phyloP scores from a whole-genome alignment of 2,329 filamentous ascomycete species.

The Emericellopsis atlantica region DNA sequence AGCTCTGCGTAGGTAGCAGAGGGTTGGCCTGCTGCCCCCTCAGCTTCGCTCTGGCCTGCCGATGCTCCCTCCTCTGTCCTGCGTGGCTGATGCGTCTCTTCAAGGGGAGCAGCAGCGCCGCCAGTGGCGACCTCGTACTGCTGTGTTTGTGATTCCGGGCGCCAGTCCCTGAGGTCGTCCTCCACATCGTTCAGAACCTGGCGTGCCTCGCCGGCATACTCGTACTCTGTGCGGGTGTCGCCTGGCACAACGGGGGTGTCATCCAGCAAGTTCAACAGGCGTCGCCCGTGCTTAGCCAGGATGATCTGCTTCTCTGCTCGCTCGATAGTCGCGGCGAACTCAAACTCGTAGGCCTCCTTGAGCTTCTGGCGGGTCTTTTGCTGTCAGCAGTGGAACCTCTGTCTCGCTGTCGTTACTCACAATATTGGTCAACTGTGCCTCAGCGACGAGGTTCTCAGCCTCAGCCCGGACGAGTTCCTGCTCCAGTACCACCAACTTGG shows the following conservation, averaged over 20 bases:
- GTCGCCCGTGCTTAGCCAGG: constrained; percentile 78
- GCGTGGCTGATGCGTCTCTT: no score
- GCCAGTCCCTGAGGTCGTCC: constrained; percentile 72
- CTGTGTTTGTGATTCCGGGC: constrained; percentile 21
- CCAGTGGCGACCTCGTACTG: no score
- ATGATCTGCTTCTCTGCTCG: constrained; percentile 95
- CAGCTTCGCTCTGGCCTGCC: no score
- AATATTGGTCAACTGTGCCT: constrained; percentile 91
- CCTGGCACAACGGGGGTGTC: constrained; percentile 84
- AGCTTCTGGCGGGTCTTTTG: constrained; percentile 84
- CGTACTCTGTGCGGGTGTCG: constrained; percentile 59
- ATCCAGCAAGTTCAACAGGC: constrained; percentile 74
- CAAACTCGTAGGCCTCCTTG: constrained; percentile 84
- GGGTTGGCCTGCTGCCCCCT: no score
- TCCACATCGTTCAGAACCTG: constrained; percentile 90
- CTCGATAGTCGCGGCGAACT: constrained; percentile 86
- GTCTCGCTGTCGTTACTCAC: constrained; percentile 35
- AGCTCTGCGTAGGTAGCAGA: no score
- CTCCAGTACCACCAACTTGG: constrained; percentile 72
- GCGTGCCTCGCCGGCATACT: constrained; percentile 53
- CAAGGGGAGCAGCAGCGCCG: no score
- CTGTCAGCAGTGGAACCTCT: background rate
- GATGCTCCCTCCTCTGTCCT: no score
- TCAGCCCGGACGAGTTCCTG: constrained; percentile 94
- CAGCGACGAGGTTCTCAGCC: constrained; percentile 89